Evolutionary conservation across 2,329 filamentous ascomycete species (phyloP).

Genomic region (Calonectria crousiana): DNA sequence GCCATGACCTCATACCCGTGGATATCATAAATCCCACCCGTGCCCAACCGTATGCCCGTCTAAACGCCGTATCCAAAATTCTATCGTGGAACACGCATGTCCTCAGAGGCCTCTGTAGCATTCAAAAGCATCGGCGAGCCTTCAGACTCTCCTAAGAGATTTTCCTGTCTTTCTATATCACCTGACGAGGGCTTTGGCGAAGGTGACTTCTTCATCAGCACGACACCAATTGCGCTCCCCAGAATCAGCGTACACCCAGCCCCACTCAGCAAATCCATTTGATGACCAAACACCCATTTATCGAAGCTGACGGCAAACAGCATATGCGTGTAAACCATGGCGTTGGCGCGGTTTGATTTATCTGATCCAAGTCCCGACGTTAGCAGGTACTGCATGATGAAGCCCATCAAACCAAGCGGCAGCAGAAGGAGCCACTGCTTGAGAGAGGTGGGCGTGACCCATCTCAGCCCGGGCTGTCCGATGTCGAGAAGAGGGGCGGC

Average conservation of each 20-base stretch:
- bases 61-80: neutral
- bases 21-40: neutral
- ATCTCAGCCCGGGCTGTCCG: conserved; percentile 59
- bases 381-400: conserved; percentile 88
- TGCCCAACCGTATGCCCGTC: neutral
- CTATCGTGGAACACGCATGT: conserved; percentile 33
- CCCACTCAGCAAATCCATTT: conserved; percentile 63
- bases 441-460: conserved; percentile 54
- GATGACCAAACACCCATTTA: conserved; percentile 63
- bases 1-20: neutral
- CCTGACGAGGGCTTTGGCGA: conserved; percentile 40
- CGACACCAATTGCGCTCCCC: conserved; percentile 64
- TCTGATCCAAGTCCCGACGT: conserved; percentile 82
- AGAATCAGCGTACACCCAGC: conserved; percentile 65
- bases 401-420: conserved; percentile 79
- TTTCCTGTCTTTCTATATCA: conserved; percentile 51
- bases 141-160: conserved; percentile 49
- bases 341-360: conserved; percentile 69
- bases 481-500: conserved; percentile 60
- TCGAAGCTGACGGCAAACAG: conserved; percentile 67
- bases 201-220: conserved; percentile 56
- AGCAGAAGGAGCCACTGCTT: conserved; percentile 76
- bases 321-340: conserved; percentile 71
- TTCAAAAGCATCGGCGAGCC: conserved; percentile 55
- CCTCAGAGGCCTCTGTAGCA: conserved; percentile 43